Conservation (phyloP, 1,284 basidiomycete genomes). For the Marasmius oreades region DNA sequence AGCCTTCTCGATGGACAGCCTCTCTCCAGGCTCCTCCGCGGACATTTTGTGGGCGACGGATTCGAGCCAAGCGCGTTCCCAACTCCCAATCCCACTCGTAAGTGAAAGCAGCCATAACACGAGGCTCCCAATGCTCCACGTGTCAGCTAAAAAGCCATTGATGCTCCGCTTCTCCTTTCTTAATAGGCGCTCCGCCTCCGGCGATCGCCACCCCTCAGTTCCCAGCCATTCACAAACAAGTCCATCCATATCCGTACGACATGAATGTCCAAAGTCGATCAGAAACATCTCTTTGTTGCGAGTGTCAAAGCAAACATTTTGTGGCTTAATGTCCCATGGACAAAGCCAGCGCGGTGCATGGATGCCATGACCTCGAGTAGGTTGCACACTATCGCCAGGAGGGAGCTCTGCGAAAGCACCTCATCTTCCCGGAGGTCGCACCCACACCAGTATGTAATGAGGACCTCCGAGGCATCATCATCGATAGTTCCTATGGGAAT, state of each 20-base stretch:
- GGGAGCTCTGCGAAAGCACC: not conserved
- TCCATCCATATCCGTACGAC: not conserved
- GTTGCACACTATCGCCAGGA: not conserved
- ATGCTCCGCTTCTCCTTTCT: not conserved
- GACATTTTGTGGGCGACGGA: not conserved
- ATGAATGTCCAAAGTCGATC: not conserved
- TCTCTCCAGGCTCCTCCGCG: not conserved
- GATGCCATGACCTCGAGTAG: not conserved
- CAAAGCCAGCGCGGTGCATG: not conserved
- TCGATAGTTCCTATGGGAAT: not conserved
- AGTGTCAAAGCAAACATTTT: not conserved
- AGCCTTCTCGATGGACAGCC: not conserved
- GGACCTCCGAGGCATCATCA: not conserved
- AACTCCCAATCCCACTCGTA: not conserved
- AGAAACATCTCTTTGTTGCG: not conserved
- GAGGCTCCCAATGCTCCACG: not conserved
- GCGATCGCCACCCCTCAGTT: not conserved
- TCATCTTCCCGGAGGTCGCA: not conserved
- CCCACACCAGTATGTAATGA: not conserved
- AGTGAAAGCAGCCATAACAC: not conserved
- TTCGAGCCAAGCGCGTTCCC: not conserved
- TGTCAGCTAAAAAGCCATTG: not conserved
- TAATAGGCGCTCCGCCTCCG: not conserved
- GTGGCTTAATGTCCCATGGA: not conserved
- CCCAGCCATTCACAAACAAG: not conserved